phyloP scores from a whole-genome alignment of 176 grass and related monocot genomes.

The Oropetium thomaeum region DNA sequence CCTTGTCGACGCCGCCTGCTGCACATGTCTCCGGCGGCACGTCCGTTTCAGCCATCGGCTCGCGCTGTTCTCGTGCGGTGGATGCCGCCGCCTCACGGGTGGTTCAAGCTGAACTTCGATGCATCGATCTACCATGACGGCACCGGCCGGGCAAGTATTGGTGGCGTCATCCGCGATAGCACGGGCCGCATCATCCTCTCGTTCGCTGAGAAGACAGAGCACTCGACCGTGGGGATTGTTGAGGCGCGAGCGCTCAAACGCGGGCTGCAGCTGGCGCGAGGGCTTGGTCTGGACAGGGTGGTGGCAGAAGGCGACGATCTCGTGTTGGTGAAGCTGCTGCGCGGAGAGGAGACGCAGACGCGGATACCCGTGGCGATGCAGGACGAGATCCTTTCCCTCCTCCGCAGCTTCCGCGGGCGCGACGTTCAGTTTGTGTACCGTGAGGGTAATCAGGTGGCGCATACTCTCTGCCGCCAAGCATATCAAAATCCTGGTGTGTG shows the following conservation, averaged over 20 bases:
- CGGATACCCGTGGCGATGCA: not conserved
- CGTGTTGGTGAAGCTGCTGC: not conserved
- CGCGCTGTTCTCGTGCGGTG: not conserved
- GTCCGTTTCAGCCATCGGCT: not conserved
- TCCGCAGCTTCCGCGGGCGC: not conserved
- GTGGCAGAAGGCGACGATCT: slow-evolving; percentile 10
- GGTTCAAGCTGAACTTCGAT: not conserved
- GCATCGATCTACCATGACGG: not conserved
- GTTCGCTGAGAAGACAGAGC: not conserved
- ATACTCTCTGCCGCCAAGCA: no score
- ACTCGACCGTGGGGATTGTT: not conserved
- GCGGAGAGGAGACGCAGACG: slow-evolving; percentile 2
- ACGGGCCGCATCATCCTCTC: not conserved
- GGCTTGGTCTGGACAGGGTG: not conserved
- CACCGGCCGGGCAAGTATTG: not conserved
- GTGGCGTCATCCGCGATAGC: slow-evolving; percentile 4
- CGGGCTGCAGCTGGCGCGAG: not conserved
- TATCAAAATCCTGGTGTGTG: no score
- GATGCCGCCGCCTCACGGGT: not conserved
- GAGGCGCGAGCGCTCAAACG: not conserved
- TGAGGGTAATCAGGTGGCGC: no score
- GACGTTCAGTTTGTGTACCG: no score
- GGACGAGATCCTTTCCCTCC: not conserved
- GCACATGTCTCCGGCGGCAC: not conserved
- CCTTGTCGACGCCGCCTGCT: not conserved